These are phyloP conservation scores for Leccinum uliginosum DNA, from an alignment of 768 basidiomycete genomes.

Conservation along the genomic window DNA sequence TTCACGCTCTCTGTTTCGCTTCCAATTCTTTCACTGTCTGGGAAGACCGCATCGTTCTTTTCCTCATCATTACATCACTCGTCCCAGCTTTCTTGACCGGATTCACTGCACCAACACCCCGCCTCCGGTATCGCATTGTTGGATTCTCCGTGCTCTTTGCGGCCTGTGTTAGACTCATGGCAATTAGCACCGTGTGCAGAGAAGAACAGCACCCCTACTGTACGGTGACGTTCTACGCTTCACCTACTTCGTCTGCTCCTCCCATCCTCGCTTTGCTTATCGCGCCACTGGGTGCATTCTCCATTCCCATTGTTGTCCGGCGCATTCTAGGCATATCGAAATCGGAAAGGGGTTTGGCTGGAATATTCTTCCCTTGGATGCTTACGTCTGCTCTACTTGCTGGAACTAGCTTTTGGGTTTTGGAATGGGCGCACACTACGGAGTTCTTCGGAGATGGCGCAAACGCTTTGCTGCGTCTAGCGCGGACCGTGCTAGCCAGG, in stretches of 20 bases:
- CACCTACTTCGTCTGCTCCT: slow-evolving; percentile 62
- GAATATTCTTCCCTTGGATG: slow-evolving; percentile 54
- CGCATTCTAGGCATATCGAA: slow-evolving; percentile 60
- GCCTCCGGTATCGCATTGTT: slow-evolving; percentile 72
- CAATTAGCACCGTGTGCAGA: slow-evolving; percentile 81
- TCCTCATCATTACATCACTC: slow-evolving; percentile 65
- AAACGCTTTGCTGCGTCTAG: slow-evolving; percentile 42
- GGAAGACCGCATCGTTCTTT: slow-evolving; percentile 85
- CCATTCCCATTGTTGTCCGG: slow-evolving; percentile 53
- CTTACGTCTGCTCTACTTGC: slow-evolving; percentile 55
- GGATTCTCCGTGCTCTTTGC: slow-evolving; percentile 66
- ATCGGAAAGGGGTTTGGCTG: slow-evolving; percentile 72
- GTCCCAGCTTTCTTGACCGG: slow-evolving; percentile 57
- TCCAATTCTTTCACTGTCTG: slow-evolving; percentile 98
- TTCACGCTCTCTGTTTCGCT: slow-evolving; percentile 74
- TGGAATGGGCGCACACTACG: slow-evolving; percentile 75
- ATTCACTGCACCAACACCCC: slow-evolving; percentile 59
- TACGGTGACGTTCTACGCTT: slow-evolving; percentile 83
- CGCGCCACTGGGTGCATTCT: slow-evolving; percentile 52
- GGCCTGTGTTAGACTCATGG: slow-evolving; percentile 68
- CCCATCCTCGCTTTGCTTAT: slow-evolving; percentile 55
- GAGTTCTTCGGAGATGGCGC: slow-evolving; percentile 39
- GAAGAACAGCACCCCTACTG: slow-evolving; percentile 95
- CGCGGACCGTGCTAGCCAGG: slow-evolving; percentile 62
- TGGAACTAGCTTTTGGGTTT: slow-evolving; percentile 67